Percentiles rank a stretch among this genome's conserved stretches.
phyloP scores from a whole-genome alignment of 2,329 filamentous ascomycete species.

The Alternaria solani region DNA sequence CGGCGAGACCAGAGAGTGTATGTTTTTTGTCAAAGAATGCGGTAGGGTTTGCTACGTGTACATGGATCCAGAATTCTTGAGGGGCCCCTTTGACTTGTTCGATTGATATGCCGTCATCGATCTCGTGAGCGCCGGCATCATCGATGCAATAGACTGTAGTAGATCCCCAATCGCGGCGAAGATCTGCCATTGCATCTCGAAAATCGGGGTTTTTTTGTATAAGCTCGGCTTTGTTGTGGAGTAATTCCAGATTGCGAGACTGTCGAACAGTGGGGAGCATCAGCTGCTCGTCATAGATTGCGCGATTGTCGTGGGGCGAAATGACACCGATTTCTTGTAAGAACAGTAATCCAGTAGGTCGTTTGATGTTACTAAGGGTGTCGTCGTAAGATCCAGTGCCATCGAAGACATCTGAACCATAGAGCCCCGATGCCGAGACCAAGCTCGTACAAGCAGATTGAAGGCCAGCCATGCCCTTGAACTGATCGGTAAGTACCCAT shows the following conservation, averaged over 20 bases:
- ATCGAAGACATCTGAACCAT: slow-evolving; percentile 54
- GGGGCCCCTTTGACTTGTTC: slow-evolving; percentile 62
- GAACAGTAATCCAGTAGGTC: slow-evolving; percentile 66
- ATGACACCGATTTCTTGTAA: slow-evolving; percentile 79
- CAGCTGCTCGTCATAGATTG: slow-evolving; percentile 66
- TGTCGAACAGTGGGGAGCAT: slow-evolving; percentile 60
- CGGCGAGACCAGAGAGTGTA: slow-evolving; percentile 66
- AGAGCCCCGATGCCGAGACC: slow-evolving; percentile 68
- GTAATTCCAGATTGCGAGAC: slow-evolving; percentile 54
- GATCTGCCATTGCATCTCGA: slow-evolving; percentile 62
- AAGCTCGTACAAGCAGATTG: slow-evolving; percentile 71
- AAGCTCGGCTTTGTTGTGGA: slow-evolving; percentile 46
- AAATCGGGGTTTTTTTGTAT: slow-evolving; percentile 47
- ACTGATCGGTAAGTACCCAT: slow-evolving; percentile 57
- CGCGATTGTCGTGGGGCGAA: slow-evolving; percentile 73
- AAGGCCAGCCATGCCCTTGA: slow-evolving; percentile 56
- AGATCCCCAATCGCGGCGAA: slow-evolving; percentile 68
- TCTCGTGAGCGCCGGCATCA: slow-evolving; percentile 69
- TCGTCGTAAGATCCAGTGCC: slow-evolving; percentile 25
- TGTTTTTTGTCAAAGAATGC: slow-evolving; percentile 70
- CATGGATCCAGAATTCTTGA: slow-evolving; percentile 74
- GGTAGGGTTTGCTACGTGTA: slow-evolving; percentile 81
- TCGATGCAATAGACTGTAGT: slow-evolving; percentile 78
- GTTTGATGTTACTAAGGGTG: slow-evolving; percentile 14
- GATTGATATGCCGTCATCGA: slow-evolving; percentile 81